Conservation (phyloP, 129 eudicot species). For the carrot (Daucus carota) region DH1_v3.0 NC_030384.2:43756501-43757000, state of each 20-base stretch:
- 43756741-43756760: slow-evolving; percentile 81
- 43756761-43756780: slow-evolving; percentile 49
- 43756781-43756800: slow-evolving; percentile 34
- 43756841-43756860: slow-evolving; percentile 37
- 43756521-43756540: slow-evolving; percentile 9
- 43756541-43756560: slow-evolving; percentile 5
- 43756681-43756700: slow-evolving; percentile 31
- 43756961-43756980: slow-evolving; percentile 51
- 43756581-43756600: slow-evolving; percentile 20
- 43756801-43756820: slow-evolving; percentile 32
- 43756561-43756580: slow-evolving; percentile 1
- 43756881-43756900: slow-evolving; percentile 46
- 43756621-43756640: slow-evolving; percentile 21
- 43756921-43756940: slow-evolving; percentile 25
- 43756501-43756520: background rate
- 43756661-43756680: slow-evolving; percentile 26
- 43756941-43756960: slow-evolving; percentile 18
- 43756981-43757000: slow-evolving; percentile 63
- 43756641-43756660: slow-evolving; percentile 25
- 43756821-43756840: slow-evolving; percentile 44
- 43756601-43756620: slow-evolving; percentile 17
- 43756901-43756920: slow-evolving; percentile 38
- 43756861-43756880: slow-evolving; percentile 45
- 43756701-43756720: slow-evolving; percentile 56
- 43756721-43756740: slow-evolving; percentile 44